Base-by-base conservation (phyloP, 306 rosid genomes). In the Dryas alaskensis region DNA sequence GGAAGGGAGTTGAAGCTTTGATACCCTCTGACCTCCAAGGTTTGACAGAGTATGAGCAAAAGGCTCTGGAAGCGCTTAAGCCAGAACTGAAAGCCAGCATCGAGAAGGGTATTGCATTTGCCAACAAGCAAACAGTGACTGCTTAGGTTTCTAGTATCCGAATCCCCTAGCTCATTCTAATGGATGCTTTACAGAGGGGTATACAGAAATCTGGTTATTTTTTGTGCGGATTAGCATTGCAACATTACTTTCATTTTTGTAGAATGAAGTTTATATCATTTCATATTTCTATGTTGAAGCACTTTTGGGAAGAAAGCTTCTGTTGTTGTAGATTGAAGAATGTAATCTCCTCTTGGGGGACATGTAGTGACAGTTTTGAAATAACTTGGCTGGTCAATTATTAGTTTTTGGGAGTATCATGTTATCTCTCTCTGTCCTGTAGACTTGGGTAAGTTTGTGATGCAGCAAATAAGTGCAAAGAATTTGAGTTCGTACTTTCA, bases 81-180 rank as follows among this genome's bases (percentile, higher is more conserved):
- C 87, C 95, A 47, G 98, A 94, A 81, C 92, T 94, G 66, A 89
- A 86, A 81, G 84, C 89, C 75, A 94, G 98, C 90, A 94, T 91
- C n/a, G 98, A 94, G 57, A 94, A 94, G 87, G 98, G 98, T 48
- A 67, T 91, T 79, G 85, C 77, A 47, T 94, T 94, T 84, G 87
- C 98, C 73, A 86, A 84, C 74, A 91, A 88, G 84, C 94, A 89
- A 83, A 6, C 87, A 17, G 89, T 84, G 68, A 49, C 87, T 31
- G 90, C 91, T 40, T 91, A 87, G 73, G 43, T 60, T 50, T 45
- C 45, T 37, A 66, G 60, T 58, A 68, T 68, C 63, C 6, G 53
- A 74, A 76, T 44, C 76, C 59, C 72, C 49, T 74, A 69, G 50
- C 79, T 73, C 80, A 50, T 60, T 31, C 59, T 13, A 46, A 51